Evolutionary conservation across 495 filamentous ascomycete genomes (phyloP).

Genomic region (Viridothelium virens): DNA sequence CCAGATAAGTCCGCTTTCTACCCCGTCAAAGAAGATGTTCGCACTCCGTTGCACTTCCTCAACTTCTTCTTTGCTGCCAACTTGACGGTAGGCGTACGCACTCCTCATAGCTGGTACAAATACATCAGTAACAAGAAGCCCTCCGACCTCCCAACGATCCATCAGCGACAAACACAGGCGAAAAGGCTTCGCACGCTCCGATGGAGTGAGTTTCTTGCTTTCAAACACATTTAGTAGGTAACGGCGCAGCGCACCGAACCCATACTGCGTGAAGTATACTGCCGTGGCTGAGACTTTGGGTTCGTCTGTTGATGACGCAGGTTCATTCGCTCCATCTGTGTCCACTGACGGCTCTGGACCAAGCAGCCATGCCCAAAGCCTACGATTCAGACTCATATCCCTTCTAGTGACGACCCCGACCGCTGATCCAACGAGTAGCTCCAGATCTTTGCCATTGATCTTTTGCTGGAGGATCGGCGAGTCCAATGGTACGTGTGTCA

Average conservation of each 20-base stretch:
- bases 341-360: constrained; percentile 62
- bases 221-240: constrained; percentile 74
- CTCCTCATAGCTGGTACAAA: constrained; percentile 81
- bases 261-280: constrained; percentile 73
- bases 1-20: constrained; percentile 91
- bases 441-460: constrained; percentile 64
- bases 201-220: constrained; percentile 43
- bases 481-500: constrained; percentile 83
- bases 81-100: constrained; percentile 59
- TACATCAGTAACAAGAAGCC: constrained; percentile 73
- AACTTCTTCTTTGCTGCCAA: constrained; percentile 56
- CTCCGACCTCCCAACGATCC: constrained; percentile 97
- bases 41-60: constrained; percentile 87
- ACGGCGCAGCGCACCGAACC: constrained; percentile 60
- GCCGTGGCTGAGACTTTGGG: constrained; percentile 40
- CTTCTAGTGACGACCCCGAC: constrained; percentile 73
- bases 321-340: constrained; percentile 40
- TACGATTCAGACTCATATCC: constrained; percentile 93
- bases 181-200: constrained; percentile 77
- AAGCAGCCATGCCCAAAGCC: constrained; percentile 94
- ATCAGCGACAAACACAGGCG: constrained; percentile 89
- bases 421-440: constrained; percentile 73
- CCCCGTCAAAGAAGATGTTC: constrained; percentile 91
- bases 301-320: constrained; percentile 17
- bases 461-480: constrained; percentile 69